Conservation (phyloP, 176 grass and related monocot species). For the Metroxylon sagu region DNA sequence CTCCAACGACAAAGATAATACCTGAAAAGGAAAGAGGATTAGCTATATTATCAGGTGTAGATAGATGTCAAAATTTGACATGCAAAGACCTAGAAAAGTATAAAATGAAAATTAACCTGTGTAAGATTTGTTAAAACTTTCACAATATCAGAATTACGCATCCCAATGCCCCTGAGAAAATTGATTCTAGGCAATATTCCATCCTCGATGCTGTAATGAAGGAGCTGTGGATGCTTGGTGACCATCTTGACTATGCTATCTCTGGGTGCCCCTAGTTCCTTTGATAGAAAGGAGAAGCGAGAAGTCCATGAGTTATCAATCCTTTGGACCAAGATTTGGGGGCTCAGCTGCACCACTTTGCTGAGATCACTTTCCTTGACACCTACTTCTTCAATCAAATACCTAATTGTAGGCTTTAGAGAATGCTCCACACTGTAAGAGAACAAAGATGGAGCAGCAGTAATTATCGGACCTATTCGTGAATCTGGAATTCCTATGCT, state of each 20-base stretch:
- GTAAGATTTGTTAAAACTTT: slow-evolving; percentile 92
- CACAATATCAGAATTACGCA: slow-evolving; percentile 68
- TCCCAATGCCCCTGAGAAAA: slow-evolving; percentile 84
- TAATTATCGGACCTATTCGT: slow-evolving; percentile 68
- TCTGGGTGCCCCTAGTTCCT: slow-evolving; percentile 77
- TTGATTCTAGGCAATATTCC: slow-evolving; percentile 90
- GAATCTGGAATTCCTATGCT: slow-evolving; percentile 49
- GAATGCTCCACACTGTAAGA: slow-evolving; percentile 88
- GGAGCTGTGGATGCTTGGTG: slow-evolving; percentile 86
- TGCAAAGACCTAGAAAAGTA: neutral
- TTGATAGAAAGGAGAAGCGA: slow-evolving; percentile 69
- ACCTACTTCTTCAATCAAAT: slow-evolving; percentile 84
- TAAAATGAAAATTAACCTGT: slow-evolving; percentile 44
- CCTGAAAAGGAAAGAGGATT: slow-evolving; percentile 40
- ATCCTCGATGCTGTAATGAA: slow-evolving; percentile 97
- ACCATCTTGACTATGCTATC: slow-evolving; percentile 93
- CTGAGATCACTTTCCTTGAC: slow-evolving; percentile 70
- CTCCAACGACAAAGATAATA: slow-evolving; percentile 86
- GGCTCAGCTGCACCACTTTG: slow-evolving; percentile 93
- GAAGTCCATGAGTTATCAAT: slow-evolving; percentile 81
- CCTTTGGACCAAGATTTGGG: slow-evolving; percentile 86
- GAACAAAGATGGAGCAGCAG: slow-evolving; percentile 72
- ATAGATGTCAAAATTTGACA: too few relatives aligned
- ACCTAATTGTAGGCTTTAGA: slow-evolving; percentile 71
- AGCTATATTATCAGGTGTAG: too few relatives aligned